These are phyloP conservation scores for Geranium brycei DNA, from an alignment of 345 rosid species.

Conservation along the genomic window DNA sequence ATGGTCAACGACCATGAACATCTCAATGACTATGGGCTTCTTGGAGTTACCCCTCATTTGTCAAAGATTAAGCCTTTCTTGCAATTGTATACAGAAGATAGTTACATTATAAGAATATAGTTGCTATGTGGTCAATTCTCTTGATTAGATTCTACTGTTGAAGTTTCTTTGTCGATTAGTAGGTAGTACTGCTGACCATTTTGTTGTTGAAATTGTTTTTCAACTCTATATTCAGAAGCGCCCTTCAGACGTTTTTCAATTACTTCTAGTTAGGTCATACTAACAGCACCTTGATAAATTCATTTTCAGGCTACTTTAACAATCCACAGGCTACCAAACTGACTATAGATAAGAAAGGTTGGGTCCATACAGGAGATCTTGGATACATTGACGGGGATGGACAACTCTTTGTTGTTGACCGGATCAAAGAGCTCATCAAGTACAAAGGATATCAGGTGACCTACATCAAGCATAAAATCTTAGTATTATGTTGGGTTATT, in stretches of 20 bases:
- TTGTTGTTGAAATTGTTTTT: too few species aligned
- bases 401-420: conserved; percentile 56
- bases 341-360: conserved; percentile 64
- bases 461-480: neutral
- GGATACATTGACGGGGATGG: conserved; percentile 81
- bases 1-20: too few species aligned
- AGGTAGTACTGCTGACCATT: too few species aligned
- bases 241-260: too few species aligned
- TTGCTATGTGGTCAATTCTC: neutral
- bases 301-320: conserved; percentile 58
- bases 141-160: neutral
- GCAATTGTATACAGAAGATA: too few species aligned
- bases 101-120: too few species aligned
- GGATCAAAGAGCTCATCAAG: conserved; percentile 89
- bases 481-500: too few species aligned
- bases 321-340: conserved; percentile 67
- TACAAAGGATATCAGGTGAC: conserved; percentile 85
- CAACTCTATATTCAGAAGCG: neutral
- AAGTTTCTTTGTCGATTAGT: too few species aligned
- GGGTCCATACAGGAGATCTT: conserved; percentile 89
- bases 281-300: neutral
- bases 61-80: too few species aligned
- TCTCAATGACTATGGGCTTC: too few species aligned
- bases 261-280: neutral
- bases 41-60: too few species aligned